Evolutionary conservation across 208 protist species (phyloP), one percentile per base, ranked within the genome.

Genomic region (Novymonas esmeraldas): DNA sequence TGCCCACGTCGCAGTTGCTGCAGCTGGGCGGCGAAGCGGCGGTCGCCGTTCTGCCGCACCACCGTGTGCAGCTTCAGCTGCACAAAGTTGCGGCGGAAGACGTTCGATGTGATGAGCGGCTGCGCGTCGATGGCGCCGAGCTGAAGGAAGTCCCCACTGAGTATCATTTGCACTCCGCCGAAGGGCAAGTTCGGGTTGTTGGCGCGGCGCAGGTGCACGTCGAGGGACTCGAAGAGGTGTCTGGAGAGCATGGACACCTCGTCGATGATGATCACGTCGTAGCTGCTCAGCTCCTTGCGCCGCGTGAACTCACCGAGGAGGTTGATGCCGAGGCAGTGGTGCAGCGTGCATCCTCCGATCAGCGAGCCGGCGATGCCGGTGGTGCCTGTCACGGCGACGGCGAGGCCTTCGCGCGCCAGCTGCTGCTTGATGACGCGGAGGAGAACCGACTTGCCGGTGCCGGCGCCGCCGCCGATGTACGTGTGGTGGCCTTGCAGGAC

Each of bases 81-180:
- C 1, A 80, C 81, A 68, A 97, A 95, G 64, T 93, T 55, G 18
- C 73, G 70, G 6, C 89, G 82, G 62, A 97, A 97, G 11, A 95
- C 13, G 1, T 79, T 55, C 0, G 86, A 90, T 34, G 79, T 82
- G 45, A 97, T 73, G 26, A 97, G 73, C 2, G 83, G 73, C 34
- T 80, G 33, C 0, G 85, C 67, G 42, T 75, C 62, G 28, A 95
- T 91, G 16, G 88, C 90, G 28, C 85, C 86, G 16, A 98, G 79
- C 73, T 98, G 93, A 39, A 97, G 64, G 70, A 98, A 98, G 68
- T 98, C 95, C 0, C 95, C 95, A 52, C 89, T 93, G 13, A 96
- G 55, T 55, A 98, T 89, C n/a, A 98, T 66, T 71, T 97, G 95
- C 22, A 97, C 79, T 2, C 95, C 95, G 16, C 95, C 95, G 62